Evolutionary conservation across 805 yeast genomes (phyloP), one percentile per base, ranked within the genome.

Genomic region (Zygoascus biomembranicola): DNA sequence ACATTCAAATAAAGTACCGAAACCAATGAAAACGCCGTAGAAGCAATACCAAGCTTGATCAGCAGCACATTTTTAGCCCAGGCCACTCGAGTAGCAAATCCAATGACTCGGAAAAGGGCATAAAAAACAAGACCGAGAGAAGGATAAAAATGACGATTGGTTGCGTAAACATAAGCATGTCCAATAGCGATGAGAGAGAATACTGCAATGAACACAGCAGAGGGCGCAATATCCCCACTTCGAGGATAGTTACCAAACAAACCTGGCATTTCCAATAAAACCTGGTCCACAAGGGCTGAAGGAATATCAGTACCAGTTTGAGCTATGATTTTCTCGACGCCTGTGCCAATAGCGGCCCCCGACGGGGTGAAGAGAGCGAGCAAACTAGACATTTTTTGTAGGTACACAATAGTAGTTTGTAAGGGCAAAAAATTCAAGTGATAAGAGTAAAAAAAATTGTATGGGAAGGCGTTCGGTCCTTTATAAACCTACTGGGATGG

Each of bases 201-300:
- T 1, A 78, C 68, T 0, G 77, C 86, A 2, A 75, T 63, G 58
- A 84, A 83, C 0, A 85, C 65, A 1, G 79, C 79, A 53, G 77
- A 70, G 2, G 90, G 90, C 1, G 80, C 87, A 11, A 73, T 64
- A 66, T 85, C 92, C 13, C 61, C 65, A 20, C 46, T 46, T 26
- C 61, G 61, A 2, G 89, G 87, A 61, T 83, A 85, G 8, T 79
- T 79, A 9, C 90, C 90, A 68, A 83, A 84, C 13, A 65, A 43
- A 9, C 65, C 68, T 2, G 67, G 67, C 43, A 82, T 44, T 9
- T 62, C 63, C 2, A 62, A 42, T 8, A 64, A 47, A n/a, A 59
- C 59, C 8, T 43, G 50, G 13, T 48, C 35, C 11, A 56, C 35
- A 19, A 66, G 18, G 5, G 59, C 46, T 1, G 35, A 57, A 5